Base-by-base conservation (phyloP, 2,329 filamentous ascomycete species). In the Pseudocercospora pini-densiflorae region DNA sequence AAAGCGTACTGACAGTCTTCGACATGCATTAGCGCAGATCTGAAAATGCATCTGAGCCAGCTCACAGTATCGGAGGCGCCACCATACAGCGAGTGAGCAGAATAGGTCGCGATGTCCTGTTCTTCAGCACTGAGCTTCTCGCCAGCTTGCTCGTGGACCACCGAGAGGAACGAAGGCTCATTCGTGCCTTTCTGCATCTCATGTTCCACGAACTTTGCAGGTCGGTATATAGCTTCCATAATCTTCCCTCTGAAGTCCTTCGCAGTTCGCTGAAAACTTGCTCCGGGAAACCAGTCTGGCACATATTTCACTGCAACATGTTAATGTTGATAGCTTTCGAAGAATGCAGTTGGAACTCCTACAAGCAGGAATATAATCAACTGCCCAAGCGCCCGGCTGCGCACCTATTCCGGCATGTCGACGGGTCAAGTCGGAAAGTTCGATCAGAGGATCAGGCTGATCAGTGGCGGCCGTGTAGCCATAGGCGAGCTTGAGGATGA, bases 261-360 rank as follows among this genome's bases (percentile, higher is more conserved):
- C 1, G 81, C 83, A 2, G 73, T 81, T 1, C 71, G 64, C 65
- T 85, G 82, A 73, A 83, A 85, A 7, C 72, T 72, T 19, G 81
- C 77, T 0, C 83, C 83, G 1, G 82, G 83, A 21, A 81, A 70
- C 80, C 82, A 83, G 2, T 80, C 74, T 0, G 84, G 83, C 0
- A 84, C 47, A 62, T 81, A 75, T 74, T 77, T 71, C 77, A 81
- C 64, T 67, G 23, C 16, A 16, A n/a, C 9, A 4, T 1, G 14
- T 23, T 14, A 33, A n/a, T 9, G 51, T 58, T 27, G 31, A 36
- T 24, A 55, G 8, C 12, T 16, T 3, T 19, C 14, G 24, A 27
- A 27, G 24, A 27, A 27, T 27, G 24, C 24, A 5, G 24, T 2
- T 27, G 6, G 7, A 59, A 19, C 31, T n/a, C 47, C 62, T 51